These are phyloP conservation scores for Medicago truncatula DNA, from an alignment of 306 rosid genomes.

Conservation along the genomic window MtrunA17r5.0-ANR NC_053044.1:38961001-38961500, in stretches of 20 bases:
- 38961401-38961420: not conserved
- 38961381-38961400: constrained; percentile 31
- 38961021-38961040: constrained; percentile 94
- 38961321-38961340: not conserved
- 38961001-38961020: constrained; percentile 94
- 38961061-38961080: constrained; percentile 82
- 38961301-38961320: not conserved
- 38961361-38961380: not conserved
- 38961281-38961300: constrained; percentile 17
- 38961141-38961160: constrained; percentile 69
- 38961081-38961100: constrained; percentile 82
- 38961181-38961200: not conserved
- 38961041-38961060: constrained; percentile 77
- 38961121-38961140: constrained; percentile 80
- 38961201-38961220: not conserved
- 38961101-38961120: constrained; percentile 67
- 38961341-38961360: not conserved
- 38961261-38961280: not conserved
- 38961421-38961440: not conserved
- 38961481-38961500: not conserved
- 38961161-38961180: constrained; percentile 90
- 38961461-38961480: not conserved
- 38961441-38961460: not conserved
- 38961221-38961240: constrained; percentile 43
- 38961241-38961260: not conserved